Conservation (phyloP, 805 yeast genomes). For the Candida germanica region DNA sequence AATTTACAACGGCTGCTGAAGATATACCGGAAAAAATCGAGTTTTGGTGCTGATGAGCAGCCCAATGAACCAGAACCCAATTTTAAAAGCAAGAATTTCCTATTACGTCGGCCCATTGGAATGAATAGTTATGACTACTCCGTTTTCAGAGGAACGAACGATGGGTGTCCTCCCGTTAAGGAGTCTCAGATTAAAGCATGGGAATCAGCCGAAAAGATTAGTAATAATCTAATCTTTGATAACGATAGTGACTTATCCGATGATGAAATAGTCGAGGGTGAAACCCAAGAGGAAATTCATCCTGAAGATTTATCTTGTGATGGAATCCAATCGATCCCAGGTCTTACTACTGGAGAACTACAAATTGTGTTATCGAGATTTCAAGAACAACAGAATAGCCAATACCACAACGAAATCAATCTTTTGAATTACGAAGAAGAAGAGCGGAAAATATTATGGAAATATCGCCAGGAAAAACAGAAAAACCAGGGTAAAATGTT, state of each 20-base stretch:
- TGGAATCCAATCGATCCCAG: conserved; percentile 33
- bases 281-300: conserved; percentile 9
- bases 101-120: conserved; percentile 30
- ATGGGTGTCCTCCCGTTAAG: conserved; percentile 28
- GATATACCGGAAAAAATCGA: conserved; percentile 11
- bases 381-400: conserved; percentile 8
- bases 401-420: neutral
- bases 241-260: conserved; percentile 22
- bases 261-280: conserved; percentile 17
- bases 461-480: conserved; percentile 29
- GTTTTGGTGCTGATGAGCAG: conserved; percentile 1
- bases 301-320: conserved; percentile 2
- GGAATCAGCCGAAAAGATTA: conserved; percentile 43
- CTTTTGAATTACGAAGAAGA: conserved; percentile 15
- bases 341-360: conserved; percentile 36
- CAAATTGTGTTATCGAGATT: conserved; percentile 21
- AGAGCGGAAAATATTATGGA: conserved; percentile 25
- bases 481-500: conserved; percentile 32
- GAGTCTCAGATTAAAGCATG: conserved; percentile 43
- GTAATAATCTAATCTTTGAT: conserved; percentile 35
- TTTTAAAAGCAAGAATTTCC: conserved; percentile 21
- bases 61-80: conserved; percentile 15
- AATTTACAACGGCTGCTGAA: conserved; percentile 39
- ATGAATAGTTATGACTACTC: conserved; percentile 36
- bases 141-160: conserved; percentile 26